phyloP scores from a whole-genome alignment of 768 basidiomycete species.

The Ramaria sp. region DNA sequence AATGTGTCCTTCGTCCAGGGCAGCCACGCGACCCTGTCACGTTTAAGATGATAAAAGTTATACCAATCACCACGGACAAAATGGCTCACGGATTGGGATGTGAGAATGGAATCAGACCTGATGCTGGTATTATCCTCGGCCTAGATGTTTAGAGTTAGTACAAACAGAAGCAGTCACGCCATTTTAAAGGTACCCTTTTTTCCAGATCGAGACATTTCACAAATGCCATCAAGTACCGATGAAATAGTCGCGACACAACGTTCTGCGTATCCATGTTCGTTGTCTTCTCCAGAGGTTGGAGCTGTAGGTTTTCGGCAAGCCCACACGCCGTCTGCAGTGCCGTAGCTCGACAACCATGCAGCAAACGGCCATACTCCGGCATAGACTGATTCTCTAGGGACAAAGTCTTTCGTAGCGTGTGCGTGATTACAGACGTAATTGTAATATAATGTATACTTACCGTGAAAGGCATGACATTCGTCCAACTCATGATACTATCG shows the following conservation, averaged over 20 bases:
- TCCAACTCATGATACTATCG: constrained; percentile 72
- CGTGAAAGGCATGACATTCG: constrained; percentile 42
- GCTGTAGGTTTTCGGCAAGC: constrained; percentile 61
- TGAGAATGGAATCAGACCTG: not conserved
- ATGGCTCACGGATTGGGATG: not conserved
- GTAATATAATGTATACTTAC: constrained; percentile 14
- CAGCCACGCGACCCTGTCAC: not conserved
- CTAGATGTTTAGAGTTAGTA: not conserved
- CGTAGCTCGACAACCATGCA: constrained; percentile 60
- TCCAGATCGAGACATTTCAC: constrained; percentile 42
- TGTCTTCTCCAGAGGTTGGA: constrained; percentile 46
- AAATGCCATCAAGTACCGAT: constrained; percentile 60
- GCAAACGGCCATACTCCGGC: constrained; percentile 18
- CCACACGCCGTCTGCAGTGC: constrained; percentile 66
- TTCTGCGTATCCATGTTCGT: constrained; percentile 52
- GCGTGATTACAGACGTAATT: not conserved
- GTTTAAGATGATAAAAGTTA: not conserved
- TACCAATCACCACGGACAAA: not conserved
- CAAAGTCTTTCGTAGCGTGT: constrained; percentile 22
- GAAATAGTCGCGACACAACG: constrained; percentile 67
- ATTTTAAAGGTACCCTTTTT: not conserved
- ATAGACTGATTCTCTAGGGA: not conserved
- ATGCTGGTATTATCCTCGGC: not conserved
- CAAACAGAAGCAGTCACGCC: not conserved
- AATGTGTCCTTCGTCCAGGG: constrained; percentile 26